Conservation (phyloP, 768 basidiomycete genomes). For the Auricularia cornea region DNA sequence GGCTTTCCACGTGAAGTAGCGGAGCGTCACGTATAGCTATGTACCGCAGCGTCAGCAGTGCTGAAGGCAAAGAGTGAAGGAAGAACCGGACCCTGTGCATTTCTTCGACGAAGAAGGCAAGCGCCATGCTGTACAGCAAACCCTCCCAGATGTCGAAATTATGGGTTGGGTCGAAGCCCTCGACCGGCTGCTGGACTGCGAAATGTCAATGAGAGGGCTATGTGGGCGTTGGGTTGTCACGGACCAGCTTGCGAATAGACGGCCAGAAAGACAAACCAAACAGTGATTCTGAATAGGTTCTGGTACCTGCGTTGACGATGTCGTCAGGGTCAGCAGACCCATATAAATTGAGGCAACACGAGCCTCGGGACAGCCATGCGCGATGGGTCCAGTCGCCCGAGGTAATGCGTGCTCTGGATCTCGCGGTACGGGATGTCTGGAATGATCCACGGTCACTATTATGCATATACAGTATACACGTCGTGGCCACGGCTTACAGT, state of each 20-base stretch:
- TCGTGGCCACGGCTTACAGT: constrained; percentile 41
- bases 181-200: constrained; percentile 73
- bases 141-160: constrained; percentile 76
- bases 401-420: constrained; percentile 44
- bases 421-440: constrained; percentile 64
- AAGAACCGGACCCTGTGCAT: constrained; percentile 41
- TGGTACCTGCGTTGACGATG: constrained; percentile 51
- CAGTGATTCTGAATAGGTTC: constrained; percentile 62
- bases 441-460: no score
- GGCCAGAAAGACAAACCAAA: constrained; percentile 72
- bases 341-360: neutral
- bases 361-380: constrained; percentile 75
- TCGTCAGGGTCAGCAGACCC: neutral
- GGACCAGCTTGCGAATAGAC: constrained; percentile 79
- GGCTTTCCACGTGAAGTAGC: constrained; percentile 72
- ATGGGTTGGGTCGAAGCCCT: constrained; percentile 50
- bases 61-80: neutral
- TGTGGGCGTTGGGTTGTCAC: no score
- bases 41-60: neutral
- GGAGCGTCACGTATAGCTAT: constrained; percentile 62
- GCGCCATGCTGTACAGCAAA: constrained; percentile 65
- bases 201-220: no score
- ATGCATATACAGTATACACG: constrained; percentile 3
- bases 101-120: constrained; percentile 74
- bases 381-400: constrained; percentile 65